Evolutionary conservation across 257 asterid species (phyloP), one percentile per base, ranked within the genome.

Genomic region (Henckelia pumila): DNA sequence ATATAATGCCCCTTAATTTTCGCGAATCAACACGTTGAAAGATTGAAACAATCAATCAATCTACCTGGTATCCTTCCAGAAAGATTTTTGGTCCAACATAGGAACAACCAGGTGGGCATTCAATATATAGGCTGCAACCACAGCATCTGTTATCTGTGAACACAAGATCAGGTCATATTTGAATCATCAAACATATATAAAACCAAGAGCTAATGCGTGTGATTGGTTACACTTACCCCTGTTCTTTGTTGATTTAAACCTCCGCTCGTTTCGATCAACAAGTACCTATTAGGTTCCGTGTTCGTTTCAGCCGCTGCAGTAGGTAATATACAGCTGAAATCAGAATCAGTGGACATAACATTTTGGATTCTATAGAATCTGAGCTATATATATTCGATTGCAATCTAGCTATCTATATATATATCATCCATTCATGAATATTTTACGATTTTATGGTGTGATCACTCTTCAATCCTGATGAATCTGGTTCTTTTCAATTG

Each of bases 231-330:
- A 67, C 59, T 61, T 73, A 87, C 96, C 88, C 96, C 95, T 19
- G 93, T 87, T 82, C 96, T 85, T 70, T 89, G 96, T 64, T 89
- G 96, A 78, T 89, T 89, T 63, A 89, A 69, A 44, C 96, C 96
- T 67, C 96, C 96, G 56, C 96, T 89, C 1, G 95, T 85, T 63
- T 89, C 89, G 64, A 89, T 87, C 73, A 87, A 40, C 77, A 89
- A 78, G 72, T 87, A 87, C 37, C 93, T 74, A 26, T 77, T 59
- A 19, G 80, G 82, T 23, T 62, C 71, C 2, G 84, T 80, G 3
- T 73, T 79, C 71, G 25, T 68, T 57, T 61, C 78, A 16, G 86
- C 73, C 44, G 66, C 91, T 89, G 83, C 76, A 81, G 66, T 7
- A 20, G 6, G 24, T 33, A 3, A 56, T 61, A 52, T 26, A 24